Evolutionary conservation across 2,329 filamentous ascomycete genomes (phyloP).

Genomic region (Stachybotrys echinatus): DNA sequence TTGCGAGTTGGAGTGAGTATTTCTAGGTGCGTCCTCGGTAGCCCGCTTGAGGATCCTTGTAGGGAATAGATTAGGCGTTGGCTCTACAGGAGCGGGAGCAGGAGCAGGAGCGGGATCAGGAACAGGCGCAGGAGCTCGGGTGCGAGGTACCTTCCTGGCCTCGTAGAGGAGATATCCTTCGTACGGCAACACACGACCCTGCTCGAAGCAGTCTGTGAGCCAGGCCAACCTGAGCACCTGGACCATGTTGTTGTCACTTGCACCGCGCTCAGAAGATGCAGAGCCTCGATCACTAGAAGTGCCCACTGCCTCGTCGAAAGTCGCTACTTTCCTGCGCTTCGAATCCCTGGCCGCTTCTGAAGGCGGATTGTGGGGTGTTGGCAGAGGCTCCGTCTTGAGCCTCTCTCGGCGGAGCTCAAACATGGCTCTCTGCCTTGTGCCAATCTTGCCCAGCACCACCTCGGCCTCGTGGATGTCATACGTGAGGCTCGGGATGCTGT

Average conservation of each 20-base stretch:
- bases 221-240: constrained; percentile 55
- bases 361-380: constrained; percentile 1
- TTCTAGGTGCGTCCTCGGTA: constrained; percentile 8
- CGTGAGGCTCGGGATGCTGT: constrained; percentile 60
- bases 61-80: constrained; percentile 4
- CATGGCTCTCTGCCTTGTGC: constrained; percentile 62
- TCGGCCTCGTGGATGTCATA: constrained; percentile 67
- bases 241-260: constrained; percentile 19
- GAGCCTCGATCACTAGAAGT: neutral
- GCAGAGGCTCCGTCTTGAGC: constrained; percentile 46
- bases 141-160: constrained; percentile 29
- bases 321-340: constrained; percentile 13
- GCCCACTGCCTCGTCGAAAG: neutral
- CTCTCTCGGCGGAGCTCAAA: constrained; percentile 71
- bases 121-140: neutral
- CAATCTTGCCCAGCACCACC: constrained; percentile 69
- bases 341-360: neutral
- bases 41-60: constrained; percentile 15
- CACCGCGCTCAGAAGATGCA: neutral
- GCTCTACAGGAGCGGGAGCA: neutral
- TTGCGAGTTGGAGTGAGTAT: constrained; percentile 1
- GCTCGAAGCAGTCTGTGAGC: constrained; percentile 48
- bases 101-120: neutral
- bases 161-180: constrained; percentile 50
- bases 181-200: constrained; percentile 38